phyloP scores from a whole-genome alignment of 2,329 filamentous ascomycete species.

The Tetracladium maxilliforme region DNA sequence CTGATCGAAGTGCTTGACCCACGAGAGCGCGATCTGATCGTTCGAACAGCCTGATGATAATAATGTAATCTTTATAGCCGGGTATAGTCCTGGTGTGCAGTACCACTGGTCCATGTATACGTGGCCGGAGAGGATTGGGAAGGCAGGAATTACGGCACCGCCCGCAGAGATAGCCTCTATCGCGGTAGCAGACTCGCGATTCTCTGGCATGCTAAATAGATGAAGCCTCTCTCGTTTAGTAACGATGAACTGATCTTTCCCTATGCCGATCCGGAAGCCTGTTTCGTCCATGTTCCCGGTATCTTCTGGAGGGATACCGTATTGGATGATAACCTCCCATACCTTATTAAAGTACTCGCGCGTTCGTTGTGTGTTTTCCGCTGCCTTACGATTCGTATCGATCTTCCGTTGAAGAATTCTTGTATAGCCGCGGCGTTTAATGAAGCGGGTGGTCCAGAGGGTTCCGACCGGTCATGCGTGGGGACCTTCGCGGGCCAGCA shows the following conservation, averaged over 20 bases:
- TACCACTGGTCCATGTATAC: too few species aligned
- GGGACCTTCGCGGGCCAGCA: too few species aligned
- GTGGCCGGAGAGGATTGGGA: slow-evolving; percentile 3
- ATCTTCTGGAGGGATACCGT: not conserved
- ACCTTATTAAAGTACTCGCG: slow-evolving; percentile 3
- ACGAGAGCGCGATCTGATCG: too few species aligned
- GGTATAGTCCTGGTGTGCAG: too few species aligned
- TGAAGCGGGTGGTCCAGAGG: too few species aligned
- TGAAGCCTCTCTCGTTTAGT: slow-evolving; percentile 1
- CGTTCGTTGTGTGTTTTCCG: too few species aligned
- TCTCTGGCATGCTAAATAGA: slow-evolving; percentile 3
- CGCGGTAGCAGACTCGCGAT: slow-evolving; percentile 5
- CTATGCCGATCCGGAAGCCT: slow-evolving; percentile 2
- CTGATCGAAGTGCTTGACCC: slow-evolving; percentile 2
- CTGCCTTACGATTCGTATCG: too few species aligned
- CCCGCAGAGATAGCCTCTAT: slow-evolving; percentile 4
- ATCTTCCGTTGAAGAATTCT: too few species aligned
- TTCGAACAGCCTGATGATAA: too few species aligned
- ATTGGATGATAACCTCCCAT: not conserved
- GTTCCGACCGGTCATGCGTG: too few species aligned
- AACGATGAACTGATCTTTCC: slow-evolving; percentile 2
- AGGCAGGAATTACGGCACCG: slow-evolving; percentile 3
- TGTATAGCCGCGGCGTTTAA: too few species aligned
- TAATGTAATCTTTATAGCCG: too few species aligned
- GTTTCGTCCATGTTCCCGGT: slow-evolving; percentile 4